Evolutionary conservation across 2,329 filamentous ascomycete genomes (phyloP).

Genomic region (Laburnicola sp.): DNA sequence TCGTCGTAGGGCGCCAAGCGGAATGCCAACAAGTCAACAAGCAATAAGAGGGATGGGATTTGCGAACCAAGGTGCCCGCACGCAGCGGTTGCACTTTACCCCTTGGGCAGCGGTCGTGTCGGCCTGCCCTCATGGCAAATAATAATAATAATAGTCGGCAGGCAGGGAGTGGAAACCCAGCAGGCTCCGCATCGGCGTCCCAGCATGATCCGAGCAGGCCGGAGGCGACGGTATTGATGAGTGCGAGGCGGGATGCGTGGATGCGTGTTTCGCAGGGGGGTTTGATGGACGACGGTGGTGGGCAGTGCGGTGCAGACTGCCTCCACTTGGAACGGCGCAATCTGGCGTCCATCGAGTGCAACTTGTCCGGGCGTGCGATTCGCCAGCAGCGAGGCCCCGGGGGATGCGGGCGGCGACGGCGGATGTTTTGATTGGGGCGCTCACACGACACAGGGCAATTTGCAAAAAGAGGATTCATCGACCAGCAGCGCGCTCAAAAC

Average conservation of each 20-base stretch:
- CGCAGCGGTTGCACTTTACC: slow-evolving; percentile 15
- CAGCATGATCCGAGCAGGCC: slow-evolving; percentile 14
- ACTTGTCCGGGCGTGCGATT: slow-evolving; percentile 27
- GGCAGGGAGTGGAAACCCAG: slow-evolving; percentile 22
- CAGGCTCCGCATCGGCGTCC: slow-evolving; percentile 9
- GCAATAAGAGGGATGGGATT: slow-evolving; percentile 27
- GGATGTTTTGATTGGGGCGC: slow-evolving; percentile 34
- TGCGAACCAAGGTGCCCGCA: slow-evolving; percentile 19
- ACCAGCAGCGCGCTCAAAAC: slow-evolving; percentile 39
- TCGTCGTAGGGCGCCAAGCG: slow-evolving; percentile 22
- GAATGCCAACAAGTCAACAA: slow-evolving; percentile 30
- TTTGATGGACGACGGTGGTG: slow-evolving; percentile 29
- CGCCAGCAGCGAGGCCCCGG: slow-evolving; percentile 23
- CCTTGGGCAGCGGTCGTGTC: slow-evolving; percentile 15
- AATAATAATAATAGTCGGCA: no score
- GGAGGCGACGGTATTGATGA: slow-evolving; percentile 13
- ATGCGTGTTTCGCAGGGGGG: slow-evolving; percentile 45
- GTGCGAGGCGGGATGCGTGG: slow-evolving; percentile 23
- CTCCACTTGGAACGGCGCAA: slow-evolving; percentile 40
- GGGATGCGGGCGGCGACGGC: slow-evolving; percentile 25
- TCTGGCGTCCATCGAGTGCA: slow-evolving; percentile 26
- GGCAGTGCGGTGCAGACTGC: slow-evolving; percentile 44
- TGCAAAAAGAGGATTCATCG: slow-evolving; percentile 38
- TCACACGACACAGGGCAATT: slow-evolving; percentile 35
- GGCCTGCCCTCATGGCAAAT: slow-evolving; percentile 15